phyloP scores from a whole-genome alignment of 2,329 filamentous ascomycete species.

The Phyllosticta ampelicida region DNA sequence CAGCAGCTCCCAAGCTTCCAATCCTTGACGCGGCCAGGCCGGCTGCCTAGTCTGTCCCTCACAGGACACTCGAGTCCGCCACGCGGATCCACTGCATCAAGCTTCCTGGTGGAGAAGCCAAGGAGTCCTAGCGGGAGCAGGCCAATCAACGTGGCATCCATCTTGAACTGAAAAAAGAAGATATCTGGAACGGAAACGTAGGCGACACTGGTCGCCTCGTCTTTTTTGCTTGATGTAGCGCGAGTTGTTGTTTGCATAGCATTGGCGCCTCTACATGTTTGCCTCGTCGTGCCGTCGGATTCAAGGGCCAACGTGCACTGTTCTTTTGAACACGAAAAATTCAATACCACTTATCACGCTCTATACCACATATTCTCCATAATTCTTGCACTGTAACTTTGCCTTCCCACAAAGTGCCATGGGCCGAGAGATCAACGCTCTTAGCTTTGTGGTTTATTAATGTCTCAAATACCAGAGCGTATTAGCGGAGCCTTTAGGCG shows the following conservation, averaged over 20 bases:
- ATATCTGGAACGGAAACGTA: background rate
- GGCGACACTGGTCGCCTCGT: background rate
- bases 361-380: constrained; percentile 4
- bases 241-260: constrained; percentile 6
- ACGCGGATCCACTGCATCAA: constrained; percentile 4
- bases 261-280: constrained; percentile 2
- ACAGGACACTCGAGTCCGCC: background rate
- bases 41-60: constrained; percentile 12
- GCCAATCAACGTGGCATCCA: constrained; percentile 5
- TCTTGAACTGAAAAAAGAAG: constrained; percentile 1
- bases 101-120: constrained; percentile 13
- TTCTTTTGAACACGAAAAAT: background rate
- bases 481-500: background rate
- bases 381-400: background rate
- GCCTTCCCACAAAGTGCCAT: background rate
- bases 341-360: background rate
- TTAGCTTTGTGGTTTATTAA: background rate
- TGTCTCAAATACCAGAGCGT: background rate
- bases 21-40: constrained; percentile 21
- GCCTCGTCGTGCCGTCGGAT: background rate
- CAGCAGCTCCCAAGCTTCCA: constrained; percentile 23
- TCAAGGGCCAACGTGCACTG: background rate
- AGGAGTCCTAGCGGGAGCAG: constrained; percentile 1
- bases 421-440: background rate
- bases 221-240: background rate